Evolutionary conservation across 2,329 filamentous ascomycete species (phyloP).

Genomic region (Coniochaeta sp.): DNA sequence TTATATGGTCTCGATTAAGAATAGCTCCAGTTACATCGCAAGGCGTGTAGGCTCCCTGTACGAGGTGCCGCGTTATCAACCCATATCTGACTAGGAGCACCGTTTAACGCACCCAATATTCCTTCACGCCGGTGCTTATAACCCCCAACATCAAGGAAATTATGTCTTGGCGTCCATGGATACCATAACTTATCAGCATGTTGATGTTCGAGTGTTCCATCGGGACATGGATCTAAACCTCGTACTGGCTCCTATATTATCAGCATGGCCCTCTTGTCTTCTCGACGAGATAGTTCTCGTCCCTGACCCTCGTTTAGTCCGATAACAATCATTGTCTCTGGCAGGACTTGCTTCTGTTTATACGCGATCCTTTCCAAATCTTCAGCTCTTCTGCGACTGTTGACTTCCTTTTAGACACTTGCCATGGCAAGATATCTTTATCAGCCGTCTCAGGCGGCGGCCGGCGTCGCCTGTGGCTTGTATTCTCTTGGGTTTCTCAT

Average conservation of each 20-base stretch:
- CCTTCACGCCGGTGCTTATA: not conserved
- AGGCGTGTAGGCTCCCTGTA: not conserved
- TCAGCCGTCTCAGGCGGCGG: slow-evolving; percentile 17
- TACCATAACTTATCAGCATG: not conserved
- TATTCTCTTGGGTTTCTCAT: slow-evolving; percentile 16
- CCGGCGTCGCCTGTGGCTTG: slow-evolving; percentile 16
- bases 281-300: not conserved
- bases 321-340: not conserved
- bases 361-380: not conserved
- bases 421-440: slow-evolving; percentile 10
- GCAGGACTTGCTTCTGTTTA: not conserved
- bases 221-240: not conserved
- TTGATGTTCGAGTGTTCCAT: not conserved
- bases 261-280: not conserved
- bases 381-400: not conserved
- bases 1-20: not conserved
- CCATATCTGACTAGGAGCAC: not conserved
- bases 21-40: not conserved
- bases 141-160: not conserved
- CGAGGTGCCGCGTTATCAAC: not conserved
- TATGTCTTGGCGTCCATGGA: not conserved
- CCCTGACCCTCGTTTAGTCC: not conserved
- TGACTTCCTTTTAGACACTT: not conserved
- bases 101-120: not conserved
- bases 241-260: not conserved